A percentile compares a stretch with the other conserved stretches of the same genome.
These are phyloP conservation scores for Hypoxylon perforatum DNA, from an alignment of 495 filamentous ascomycete species.

Conservation along the genomic window DNA sequence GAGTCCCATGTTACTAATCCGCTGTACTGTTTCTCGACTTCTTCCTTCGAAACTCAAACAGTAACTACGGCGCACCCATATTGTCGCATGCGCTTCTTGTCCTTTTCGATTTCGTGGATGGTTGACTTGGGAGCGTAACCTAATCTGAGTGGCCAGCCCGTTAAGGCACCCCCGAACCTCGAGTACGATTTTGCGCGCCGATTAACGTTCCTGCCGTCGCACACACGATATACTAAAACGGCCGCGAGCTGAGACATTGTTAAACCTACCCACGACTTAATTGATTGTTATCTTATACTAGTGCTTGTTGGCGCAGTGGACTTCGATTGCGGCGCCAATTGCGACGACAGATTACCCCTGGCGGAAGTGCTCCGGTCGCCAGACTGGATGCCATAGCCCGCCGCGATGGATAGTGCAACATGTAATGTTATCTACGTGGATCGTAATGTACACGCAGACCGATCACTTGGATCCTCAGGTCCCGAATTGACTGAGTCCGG, in stretches of 20 bases:
- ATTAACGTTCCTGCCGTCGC: constrained; percentile 39
- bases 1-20: constrained; percentile 44
- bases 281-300: constrained; percentile 29
- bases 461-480: constrained; percentile 56
- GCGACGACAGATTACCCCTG: constrained; percentile 43
- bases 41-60: constrained; percentile 37
- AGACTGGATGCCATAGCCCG: constrained; percentile 59
- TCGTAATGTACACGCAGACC: constrained; percentile 73
- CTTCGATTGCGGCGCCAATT: constrained; percentile 35
- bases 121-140: constrained; percentile 34
- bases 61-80: constrained; percentile 28
- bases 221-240: constrained; percentile 38
- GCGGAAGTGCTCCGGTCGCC: constrained; percentile 60
- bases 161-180: constrained; percentile 36
- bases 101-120: constrained; percentile 29
- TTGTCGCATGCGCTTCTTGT: constrained; percentile 32
- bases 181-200: constrained; percentile 39
- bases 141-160: constrained; percentile 41
- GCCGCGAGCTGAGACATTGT: constrained; percentile 35
- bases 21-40: constrained; percentile 32
- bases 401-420: constrained; percentile 73
- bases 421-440: constrained; percentile 89
- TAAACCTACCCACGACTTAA: constrained; percentile 29
- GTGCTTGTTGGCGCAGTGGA: constrained; percentile 10
- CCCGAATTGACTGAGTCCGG: constrained; percentile 38